Conservation (phyloP, 176 grass and related monocot species). For the Rhipidocladum racemiflorum region DNA sequence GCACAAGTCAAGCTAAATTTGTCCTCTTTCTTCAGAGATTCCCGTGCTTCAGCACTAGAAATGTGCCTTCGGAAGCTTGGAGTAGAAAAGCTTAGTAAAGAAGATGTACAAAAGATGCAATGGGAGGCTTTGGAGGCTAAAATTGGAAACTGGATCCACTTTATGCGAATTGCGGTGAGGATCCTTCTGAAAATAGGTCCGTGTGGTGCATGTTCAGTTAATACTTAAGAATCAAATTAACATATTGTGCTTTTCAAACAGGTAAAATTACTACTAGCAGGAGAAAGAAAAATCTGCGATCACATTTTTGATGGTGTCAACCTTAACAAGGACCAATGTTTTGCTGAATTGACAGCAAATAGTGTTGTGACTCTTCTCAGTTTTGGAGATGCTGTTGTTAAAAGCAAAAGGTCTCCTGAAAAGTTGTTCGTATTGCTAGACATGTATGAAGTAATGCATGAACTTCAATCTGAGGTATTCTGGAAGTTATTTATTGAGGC, state of each 20-base stretch:
- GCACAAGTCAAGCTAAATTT: slow-evolving; percentile 13
- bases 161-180: slow-evolving; percentile 79
- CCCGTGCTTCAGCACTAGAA: slow-evolving; percentile 63
- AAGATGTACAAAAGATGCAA: slow-evolving; percentile 93
- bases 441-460: slow-evolving; percentile 95
- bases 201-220: slow-evolving; percentile 8
- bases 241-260: slow-evolving; percentile 38
- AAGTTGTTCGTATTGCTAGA: slow-evolving; percentile 91
- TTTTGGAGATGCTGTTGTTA: slow-evolving; percentile 96
- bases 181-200: slow-evolving; percentile 4
- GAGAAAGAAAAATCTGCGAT: slow-evolving; percentile 85
- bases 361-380: slow-evolving; percentile 76
- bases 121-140: slow-evolving; percentile 91
- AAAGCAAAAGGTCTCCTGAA: slow-evolving; percentile 95
- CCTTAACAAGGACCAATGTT: slow-evolving; percentile 75
- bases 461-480: slow-evolving; percentile 82
- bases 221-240: slow-evolving; percentile 19
- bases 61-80: slow-evolving; percentile 71
- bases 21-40: slow-evolving; percentile 44
- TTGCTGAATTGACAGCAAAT: slow-evolving; percentile 72
- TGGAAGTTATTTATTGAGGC: slow-evolving; percentile 3
- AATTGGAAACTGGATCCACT: slow-evolving; percentile 91
- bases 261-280: slow-evolving; percentile 83
- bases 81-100: slow-evolving; percentile 79
- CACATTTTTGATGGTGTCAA: slow-evolving; percentile 75